Percentiles rank a stretch among this genome's conserved stretches.
Evolutionary conservation across 2,329 filamentous ascomycete genomes (phyloP).

Genomic region (Stagonosporopsis vannaccii): DNA sequence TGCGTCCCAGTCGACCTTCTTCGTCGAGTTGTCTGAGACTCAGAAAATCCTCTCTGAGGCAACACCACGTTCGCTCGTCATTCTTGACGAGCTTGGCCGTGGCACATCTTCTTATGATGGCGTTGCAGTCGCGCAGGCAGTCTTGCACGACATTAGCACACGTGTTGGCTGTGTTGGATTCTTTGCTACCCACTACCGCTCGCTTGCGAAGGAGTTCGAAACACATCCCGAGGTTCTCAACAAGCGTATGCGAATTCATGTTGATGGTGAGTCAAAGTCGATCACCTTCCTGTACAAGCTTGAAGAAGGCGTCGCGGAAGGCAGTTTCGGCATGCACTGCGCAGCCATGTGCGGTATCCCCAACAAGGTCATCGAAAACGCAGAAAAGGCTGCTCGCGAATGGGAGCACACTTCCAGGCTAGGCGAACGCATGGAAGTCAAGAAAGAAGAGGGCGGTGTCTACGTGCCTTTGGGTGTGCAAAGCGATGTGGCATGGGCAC

Average conservation of each 20-base stretch:
- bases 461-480: constrained; percentile 85
- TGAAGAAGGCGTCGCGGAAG: constrained; percentile 91
- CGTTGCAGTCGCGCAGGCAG: constrained; percentile 93
- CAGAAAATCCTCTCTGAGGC: constrained; percentile 98
- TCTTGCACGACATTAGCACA: constrained; percentile 93
- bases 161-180: constrained; percentile 94
- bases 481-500: constrained; percentile 83
- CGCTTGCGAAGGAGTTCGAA: constrained; percentile 87
- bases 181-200: constrained; percentile 98
- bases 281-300: constrained; percentile 97
- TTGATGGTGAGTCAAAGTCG: constrained; percentile 82
- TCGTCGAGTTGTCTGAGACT: constrained; percentile 95
- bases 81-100: constrained; percentile 93
- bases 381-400: constrained; percentile 85
- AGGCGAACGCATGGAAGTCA: constrained; percentile 85
- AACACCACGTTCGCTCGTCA: constrained; percentile 91
- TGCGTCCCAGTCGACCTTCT: constrained; percentile 96
- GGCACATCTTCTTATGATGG: constrained; percentile 96
- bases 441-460: constrained; percentile 70
- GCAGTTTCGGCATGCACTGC: constrained; percentile 98
- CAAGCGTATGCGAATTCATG: constrained; percentile 92
- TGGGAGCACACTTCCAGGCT: constrained; percentile 96
- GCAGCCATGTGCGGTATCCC: constrained; percentile 98
- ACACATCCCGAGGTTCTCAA: constrained; percentile 86
- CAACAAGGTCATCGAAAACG: constrained; percentile 78